A percentile compares a stretch with the other conserved stretches of the same genome.
Evolutionary conservation across 1,284 basidiomycete genomes (phyloP).

Genomic region (Xerocomus cyaneibrunnescens): DNA sequence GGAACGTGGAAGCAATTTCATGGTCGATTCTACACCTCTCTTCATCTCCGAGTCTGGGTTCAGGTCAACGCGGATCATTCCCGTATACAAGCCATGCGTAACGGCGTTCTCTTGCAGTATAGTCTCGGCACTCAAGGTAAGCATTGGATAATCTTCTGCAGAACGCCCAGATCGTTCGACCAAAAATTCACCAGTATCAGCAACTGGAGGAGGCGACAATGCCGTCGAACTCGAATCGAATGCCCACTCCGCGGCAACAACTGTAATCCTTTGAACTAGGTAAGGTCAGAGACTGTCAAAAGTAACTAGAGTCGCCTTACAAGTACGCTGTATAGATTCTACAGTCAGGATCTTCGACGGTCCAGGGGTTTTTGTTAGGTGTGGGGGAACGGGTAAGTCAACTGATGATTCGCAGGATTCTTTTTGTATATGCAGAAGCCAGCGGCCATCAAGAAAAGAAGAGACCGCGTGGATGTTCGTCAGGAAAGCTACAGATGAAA

Average conservation of each 20-base stretch:
- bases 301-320: not conserved
- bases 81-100: constrained; percentile 19
- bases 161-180: not conserved
- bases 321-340: constrained; percentile 10
- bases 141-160: not conserved
- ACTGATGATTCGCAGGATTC: not conserved
- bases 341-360: not conserved
- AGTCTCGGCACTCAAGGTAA: not conserved
- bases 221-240: constrained; percentile 1
- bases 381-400: not conserved
- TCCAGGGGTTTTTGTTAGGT: not conserved
- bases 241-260: constrained; percentile 14
- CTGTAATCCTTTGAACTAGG: constrained; percentile 14
- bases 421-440: constrained; percentile 75
- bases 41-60: constrained; percentile 9
- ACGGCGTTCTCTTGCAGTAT: constrained; percentile 1
- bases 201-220: too few relatives aligned
- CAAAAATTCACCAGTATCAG: not conserved
- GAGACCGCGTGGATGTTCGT: constrained; percentile 71
- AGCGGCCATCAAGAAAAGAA: constrained; percentile 73
- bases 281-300: constrained; percentile 1
- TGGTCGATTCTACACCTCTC: constrained; percentile 8
- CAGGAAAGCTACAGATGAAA: constrained; percentile 93
- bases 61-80: constrained; percentile 9
- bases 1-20: constrained; percentile 15